A percentile compares a stretch with the other conserved stretches of the same genome.
These are phyloP conservation scores for Nakaseomyces bracarensis DNA, from an alignment of 1,139 yeast genomes.

Conservation along the genomic window DNA sequence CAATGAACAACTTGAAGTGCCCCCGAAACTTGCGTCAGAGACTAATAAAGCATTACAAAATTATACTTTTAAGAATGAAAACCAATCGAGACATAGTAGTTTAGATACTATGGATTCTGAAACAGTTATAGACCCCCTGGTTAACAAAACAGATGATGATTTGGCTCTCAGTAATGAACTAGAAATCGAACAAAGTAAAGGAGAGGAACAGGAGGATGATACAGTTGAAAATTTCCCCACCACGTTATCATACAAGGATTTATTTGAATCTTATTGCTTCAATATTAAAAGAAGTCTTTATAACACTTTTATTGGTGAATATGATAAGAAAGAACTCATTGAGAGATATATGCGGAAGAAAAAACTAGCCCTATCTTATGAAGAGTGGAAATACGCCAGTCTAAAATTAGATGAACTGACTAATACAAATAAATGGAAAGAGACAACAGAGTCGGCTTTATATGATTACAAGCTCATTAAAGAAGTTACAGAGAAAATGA, in stretches of 20 bases:
- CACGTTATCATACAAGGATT: background rate
- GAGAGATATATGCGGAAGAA: slow-evolving; percentile 31
- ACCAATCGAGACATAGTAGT: background rate
- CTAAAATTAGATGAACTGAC: slow-evolving; percentile 54
- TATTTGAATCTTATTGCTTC: background rate
- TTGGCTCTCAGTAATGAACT: background rate
- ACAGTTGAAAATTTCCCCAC: background rate
- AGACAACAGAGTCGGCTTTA: slow-evolving; percentile 47
- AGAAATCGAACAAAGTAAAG: background rate
- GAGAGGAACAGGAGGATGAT: background rate
- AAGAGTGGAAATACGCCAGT: slow-evolving; percentile 63
- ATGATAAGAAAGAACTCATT: background rate
- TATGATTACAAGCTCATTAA: slow-evolving; percentile 65
- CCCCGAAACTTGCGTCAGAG: background rate
- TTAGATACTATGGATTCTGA: background rate
- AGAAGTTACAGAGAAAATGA: slow-evolving; percentile 48
- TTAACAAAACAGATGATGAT: background rate
- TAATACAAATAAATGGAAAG: slow-evolving; percentile 61
- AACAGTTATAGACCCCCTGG: background rate
- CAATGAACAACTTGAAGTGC: background rate
- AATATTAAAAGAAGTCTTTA: background rate
- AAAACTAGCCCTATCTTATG: slow-evolving; percentile 54
- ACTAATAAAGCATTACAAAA: background rate
- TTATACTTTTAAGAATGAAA: background rate
- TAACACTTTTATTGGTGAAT: slow-evolving; percentile 5